Evolutionary conservation across 2,329 filamentous ascomycete species (phyloP), one percentile per base, ranked within the genome.

Genomic region (Rasamsonia emersonii): DNA sequence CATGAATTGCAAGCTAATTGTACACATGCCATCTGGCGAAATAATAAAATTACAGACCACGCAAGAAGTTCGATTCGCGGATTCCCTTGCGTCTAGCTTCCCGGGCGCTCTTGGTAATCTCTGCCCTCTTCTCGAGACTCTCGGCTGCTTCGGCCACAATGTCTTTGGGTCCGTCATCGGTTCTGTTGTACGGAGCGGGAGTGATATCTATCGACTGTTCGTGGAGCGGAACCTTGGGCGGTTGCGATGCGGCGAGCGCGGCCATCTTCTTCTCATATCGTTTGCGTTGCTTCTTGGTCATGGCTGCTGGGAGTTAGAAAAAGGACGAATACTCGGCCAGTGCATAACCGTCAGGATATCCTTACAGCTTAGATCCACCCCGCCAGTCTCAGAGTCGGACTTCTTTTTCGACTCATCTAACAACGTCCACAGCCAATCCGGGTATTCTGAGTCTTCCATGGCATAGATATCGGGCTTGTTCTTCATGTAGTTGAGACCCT

Each of bases 221-320:
- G 31, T 67, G 63, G 9, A 61, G 43, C 3, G 64, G 63, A n/a
- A 65, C 58, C 36, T 52, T 49, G 19, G 52, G 56, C 3, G 64
- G 59, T 17, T 60, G 42, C 16, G 50, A 46, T 16, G 54, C 53
- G 18, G 53, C 55, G 18, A 58, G 49, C 32, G 59, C 61, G 28
- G 59, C 61, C 44, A 64, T 57, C 43, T 65, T 66, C 50, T 62
- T 65, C 37, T 65, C 62, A 41, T 64, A 58, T 18, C 57, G 56
- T 41, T 61, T 61, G 24, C 62, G 59, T 52, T 63, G 58, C 45
- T 64, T 65, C 46, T 65, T 67, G 45, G 64, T 66, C 52, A 67
- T 43, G 29, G 53, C 61, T 64, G 36, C n/a, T 18, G 13, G 37
- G 10, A 15, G 31, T 18, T 4, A 9, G 20, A 11, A 11, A 25